phyloP scores from a whole-genome alignment of 2,329 filamentous ascomycete genomes.

The Lecanicillium sp. region DNA sequence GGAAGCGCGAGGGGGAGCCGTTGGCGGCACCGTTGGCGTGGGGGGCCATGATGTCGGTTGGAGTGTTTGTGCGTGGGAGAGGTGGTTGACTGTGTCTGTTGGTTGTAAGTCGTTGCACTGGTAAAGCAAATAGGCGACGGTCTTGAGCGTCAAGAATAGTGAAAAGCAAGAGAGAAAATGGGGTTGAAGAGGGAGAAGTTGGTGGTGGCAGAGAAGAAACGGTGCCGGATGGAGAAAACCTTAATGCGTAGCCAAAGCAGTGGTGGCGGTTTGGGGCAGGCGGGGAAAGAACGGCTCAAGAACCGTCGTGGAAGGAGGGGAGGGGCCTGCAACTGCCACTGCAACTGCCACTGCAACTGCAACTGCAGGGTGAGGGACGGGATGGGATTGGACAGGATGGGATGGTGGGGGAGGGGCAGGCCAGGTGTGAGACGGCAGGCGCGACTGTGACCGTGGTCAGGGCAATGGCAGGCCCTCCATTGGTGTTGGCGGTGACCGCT shows the following conservation, averaged over 20 bases:
- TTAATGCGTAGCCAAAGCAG: background rate
- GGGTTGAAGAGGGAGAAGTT: background rate
- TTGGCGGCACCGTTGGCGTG: constrained; percentile 36
- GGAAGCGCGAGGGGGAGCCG: constrained; percentile 41
- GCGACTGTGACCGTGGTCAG: background rate
- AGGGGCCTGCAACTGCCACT: too few relatives aligned
- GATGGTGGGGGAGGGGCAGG: constrained; percentile 10
- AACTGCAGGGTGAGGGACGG: too few relatives aligned
- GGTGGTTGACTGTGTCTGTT: too few relatives aligned
- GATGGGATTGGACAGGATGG: too few relatives aligned
- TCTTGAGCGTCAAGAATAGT: too few relatives aligned
- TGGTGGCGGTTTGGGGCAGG: too few relatives aligned
- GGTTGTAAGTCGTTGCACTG: too few relatives aligned
- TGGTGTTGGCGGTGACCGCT: too few relatives aligned
- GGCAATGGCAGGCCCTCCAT: background rate
- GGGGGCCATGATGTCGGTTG: constrained; percentile 43
- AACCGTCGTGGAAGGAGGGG: too few relatives aligned
- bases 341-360: too few relatives aligned
- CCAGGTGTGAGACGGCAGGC: background rate
- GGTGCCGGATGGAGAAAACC: background rate
- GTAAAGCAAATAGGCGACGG: too few relatives aligned
- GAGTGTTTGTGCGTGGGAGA: background rate
- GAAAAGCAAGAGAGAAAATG: background rate
- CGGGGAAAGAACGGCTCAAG: background rate
- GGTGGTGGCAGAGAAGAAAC: background rate